A percentile compares a stretch with the other conserved stretches of the same genome.
These are phyloP conservation scores for Xanthoparmelia taractica DNA, from an alignment of 495 filamentous ascomycete species.

Conservation along the genomic window DNA sequence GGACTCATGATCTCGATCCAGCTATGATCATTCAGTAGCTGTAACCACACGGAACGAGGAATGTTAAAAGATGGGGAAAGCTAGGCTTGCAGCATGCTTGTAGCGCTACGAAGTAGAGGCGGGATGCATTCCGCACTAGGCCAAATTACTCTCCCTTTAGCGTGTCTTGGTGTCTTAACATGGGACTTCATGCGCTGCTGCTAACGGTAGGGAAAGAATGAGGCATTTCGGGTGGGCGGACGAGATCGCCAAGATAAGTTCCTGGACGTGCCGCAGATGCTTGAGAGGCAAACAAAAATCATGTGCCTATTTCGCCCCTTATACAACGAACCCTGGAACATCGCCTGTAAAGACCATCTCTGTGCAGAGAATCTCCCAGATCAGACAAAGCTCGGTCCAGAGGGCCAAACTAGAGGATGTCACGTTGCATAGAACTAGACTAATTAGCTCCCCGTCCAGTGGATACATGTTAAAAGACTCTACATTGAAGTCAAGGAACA, in stretches of 20 bases:
- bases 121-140: constrained; percentile 3
- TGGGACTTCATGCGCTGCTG: not conserved
- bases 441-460: not conserved
- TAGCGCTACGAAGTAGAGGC: too few species aligned
- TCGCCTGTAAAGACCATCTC: not conserved
- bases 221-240: not conserved
- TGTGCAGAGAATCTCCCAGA: not conserved
- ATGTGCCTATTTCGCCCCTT: not conserved
- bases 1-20: constrained; percentile 3
- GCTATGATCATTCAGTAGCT: not conserved
- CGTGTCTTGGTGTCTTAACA: too few species aligned
- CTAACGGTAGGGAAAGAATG: constrained; percentile 3
- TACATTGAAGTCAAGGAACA: constrained; percentile 10
- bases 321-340: not conserved
- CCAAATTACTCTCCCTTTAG: not conserved
- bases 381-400: not conserved
- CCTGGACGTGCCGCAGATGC: constrained; percentile 15
- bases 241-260: not conserved
- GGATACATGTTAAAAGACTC: not conserved
- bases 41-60: not conserved
- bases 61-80: too few species aligned
- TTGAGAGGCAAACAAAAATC: not conserved
- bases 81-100: too few species aligned
- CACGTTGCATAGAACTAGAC: not conserved
- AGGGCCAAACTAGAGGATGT: not conserved